These are phyloP conservation scores for Phlebopus sp. DNA, from an alignment of 1,284 basidiomycete species.

Conservation along the genomic window DNA sequence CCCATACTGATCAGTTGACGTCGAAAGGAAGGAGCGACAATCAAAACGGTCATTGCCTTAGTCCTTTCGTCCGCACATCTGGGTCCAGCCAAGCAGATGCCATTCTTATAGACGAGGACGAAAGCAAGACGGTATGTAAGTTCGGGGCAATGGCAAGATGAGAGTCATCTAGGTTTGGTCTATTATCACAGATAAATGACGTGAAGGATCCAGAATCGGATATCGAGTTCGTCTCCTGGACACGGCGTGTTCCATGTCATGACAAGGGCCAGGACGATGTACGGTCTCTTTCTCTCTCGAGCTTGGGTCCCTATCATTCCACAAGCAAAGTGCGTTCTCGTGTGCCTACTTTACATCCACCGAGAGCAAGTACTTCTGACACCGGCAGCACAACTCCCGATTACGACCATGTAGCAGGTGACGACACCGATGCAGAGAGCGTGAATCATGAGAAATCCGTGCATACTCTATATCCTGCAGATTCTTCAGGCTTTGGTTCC, in stretches of 20 bases:
- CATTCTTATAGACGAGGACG: conserved; percentile 21
- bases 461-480: no score
- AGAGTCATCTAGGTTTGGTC: background rate
- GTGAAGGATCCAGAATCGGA: conserved; percentile 11
- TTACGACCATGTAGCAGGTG: no score
- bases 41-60: background rate
- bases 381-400: no score
- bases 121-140: background rate
- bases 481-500: no score
- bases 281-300: background rate
- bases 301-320: conserved; percentile 1
- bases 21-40: background rate
- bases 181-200: conserved; percentile 2
- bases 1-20: background rate
- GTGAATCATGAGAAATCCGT: no score
- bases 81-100: conserved; percentile 17
- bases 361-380: no score
- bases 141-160: conserved; percentile 1
- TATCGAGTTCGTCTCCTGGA: conserved; percentile 6
- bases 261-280: conserved; percentile 1
- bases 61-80: conserved; percentile 1
- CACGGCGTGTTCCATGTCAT: background rate
- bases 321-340: no score
- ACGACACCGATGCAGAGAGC: no score
- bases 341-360: no score